Base-by-base conservation (phyloP, 2,329 filamentous ascomycete species). In the Botrytis fabae region DNA sequence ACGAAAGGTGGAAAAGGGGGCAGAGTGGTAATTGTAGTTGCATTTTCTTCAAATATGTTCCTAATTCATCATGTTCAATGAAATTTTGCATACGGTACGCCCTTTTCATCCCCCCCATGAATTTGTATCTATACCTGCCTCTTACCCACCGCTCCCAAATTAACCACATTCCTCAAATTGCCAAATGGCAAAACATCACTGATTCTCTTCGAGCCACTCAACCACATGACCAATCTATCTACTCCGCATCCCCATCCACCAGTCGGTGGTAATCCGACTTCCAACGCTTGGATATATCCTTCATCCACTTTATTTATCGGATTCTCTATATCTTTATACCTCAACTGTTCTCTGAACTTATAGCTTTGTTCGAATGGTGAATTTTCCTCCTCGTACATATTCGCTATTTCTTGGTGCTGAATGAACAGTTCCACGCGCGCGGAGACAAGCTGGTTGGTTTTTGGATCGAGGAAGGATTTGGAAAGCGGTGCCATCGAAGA, bases 371-470 rank as follows among this genome's bases (percentile, higher is more conserved):
- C 92, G 71, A 92, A 90, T 0, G 96, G 96, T 69, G 93, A 93
- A 82, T 99, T 99, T 81, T 99, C 96, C 83, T 99, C 96, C 82
- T 99, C 96, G 82, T 99, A 99, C 85, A 95, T 97, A 82, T 99
- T 99, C 74, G 95, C 93, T 46, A 97, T 87, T 81, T 99, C 96
- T 71, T 90, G 89, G 59, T 92, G 90, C 68, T 89, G 84, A 75
- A 97, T 89, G 83, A 97, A 97, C 35, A 97, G 88, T 82, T 98
- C 95, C 0, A 92, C 93, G 9, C 95, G 91, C 0, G 93, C 93
- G 1, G 94, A 92, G 1, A 97, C 90, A 14, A 88, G 82, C 80
- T 98, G 95, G 22, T 86, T 85, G 0, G 91, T 91, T 0, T 90
- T 89, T 0, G 89, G 87, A 80, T 94, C 93, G 32, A 86, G 79